Conservation (phyloP, 345 rosid genomes). For the Eutrema heterophyllum region DNA sequence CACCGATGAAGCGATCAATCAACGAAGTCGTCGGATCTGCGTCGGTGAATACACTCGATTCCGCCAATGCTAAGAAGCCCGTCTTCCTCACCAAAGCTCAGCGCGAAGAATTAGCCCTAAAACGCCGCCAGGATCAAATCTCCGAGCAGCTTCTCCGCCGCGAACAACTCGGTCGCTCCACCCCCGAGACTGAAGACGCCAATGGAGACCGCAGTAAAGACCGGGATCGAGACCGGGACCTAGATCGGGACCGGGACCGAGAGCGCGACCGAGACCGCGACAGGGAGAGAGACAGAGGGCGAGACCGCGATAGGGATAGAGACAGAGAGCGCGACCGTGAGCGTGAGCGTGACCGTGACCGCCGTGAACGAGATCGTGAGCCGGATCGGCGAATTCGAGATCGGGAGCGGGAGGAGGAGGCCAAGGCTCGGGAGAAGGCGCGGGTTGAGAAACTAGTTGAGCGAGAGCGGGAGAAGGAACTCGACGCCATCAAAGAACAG, state of each 20-base stretch:
- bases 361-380: slow-evolving; percentile 51
- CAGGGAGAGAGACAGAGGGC: slow-evolving; percentile 28
- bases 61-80: slow-evolving; percentile 37
- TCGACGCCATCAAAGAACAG: slow-evolving; percentile 83
- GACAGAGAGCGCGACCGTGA: slow-evolving; percentile 39
- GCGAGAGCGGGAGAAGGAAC: slow-evolving; percentile 77
- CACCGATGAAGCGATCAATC: slow-evolving; percentile 40
- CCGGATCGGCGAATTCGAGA: slow-evolving; percentile 42
- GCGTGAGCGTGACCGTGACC: slow-evolving; percentile 39
- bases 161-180: slow-evolving; percentile 22
- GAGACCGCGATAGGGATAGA: slow-evolving; percentile 41
- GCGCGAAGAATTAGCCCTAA: slow-evolving; percentile 67
- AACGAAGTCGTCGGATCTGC: slow-evolving; percentile 28
- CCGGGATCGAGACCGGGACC: slow-evolving; percentile 32
- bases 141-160: slow-evolving; percentile 43
- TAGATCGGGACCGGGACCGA: slow-evolving; percentile 31
- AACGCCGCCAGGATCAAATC: slow-evolving; percentile 72
- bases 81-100: slow-evolving; percentile 58
- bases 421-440: slow-evolving; percentile 54
- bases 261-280: slow-evolving; percentile 39
- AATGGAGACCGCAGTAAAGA: slow-evolving; percentile 16
- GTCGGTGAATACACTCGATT: slow-evolving; percentile 15
- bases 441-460: slow-evolving; percentile 67
- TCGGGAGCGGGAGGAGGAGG: slow-evolving; percentile 65
- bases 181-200: slow-evolving; percentile 18